Percentiles rank a stretch among this genome's conserved stretches.
phyloP scores from a whole-genome alignment of 768 basidiomycete species.

The Mycena maculata region DNA sequence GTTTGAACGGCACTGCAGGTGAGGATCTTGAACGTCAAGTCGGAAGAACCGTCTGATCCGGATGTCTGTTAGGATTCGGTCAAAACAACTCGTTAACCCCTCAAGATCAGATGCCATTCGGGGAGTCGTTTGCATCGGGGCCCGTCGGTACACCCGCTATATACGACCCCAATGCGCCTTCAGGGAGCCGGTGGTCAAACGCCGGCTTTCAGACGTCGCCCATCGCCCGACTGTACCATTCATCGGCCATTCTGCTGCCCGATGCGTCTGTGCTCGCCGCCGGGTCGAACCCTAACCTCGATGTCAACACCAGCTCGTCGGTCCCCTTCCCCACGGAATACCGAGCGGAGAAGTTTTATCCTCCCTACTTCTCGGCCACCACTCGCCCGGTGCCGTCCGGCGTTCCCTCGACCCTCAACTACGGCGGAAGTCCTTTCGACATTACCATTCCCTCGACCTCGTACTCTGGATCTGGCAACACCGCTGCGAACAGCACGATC shows the following conservation, averaged over 20 bases:
- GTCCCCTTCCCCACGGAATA: slow-evolving; percentile 78
- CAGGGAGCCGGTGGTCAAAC: slow-evolving; percentile 82
- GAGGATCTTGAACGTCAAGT: neutral
- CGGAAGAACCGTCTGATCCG: neutral
- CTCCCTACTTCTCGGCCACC: slow-evolving; percentile 81
- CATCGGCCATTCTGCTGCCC: slow-evolving; percentile 86
- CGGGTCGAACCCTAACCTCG: slow-evolving; percentile 93
- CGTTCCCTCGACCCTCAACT: slow-evolving; percentile 77
- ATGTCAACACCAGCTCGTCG: slow-evolving; percentile 68
- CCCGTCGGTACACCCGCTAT: slow-evolving; percentile 85
- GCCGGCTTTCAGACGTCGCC: slow-evolving; percentile 67
- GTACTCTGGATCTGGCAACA: slow-evolving; percentile 75
- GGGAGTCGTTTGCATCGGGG: slow-evolving; percentile 79
- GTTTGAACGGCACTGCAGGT: slow-evolving; percentile 86
- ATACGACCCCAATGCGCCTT: slow-evolving; percentile 80
- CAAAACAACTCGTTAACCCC: slow-evolving; percentile 48
- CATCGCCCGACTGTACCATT: slow-evolving; percentile 92
- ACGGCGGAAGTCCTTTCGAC: slow-evolving; percentile 88
- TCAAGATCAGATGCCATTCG: slow-evolving; percentile 68
- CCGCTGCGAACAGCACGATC: slow-evolving; percentile 77
- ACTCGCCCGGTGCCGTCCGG: slow-evolving; percentile 79
- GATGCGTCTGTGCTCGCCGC: slow-evolving; percentile 89
- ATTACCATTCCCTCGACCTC: slow-evolving; percentile 74
- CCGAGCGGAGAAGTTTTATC: slow-evolving; percentile 90
- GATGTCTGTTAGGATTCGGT: slow-evolving; percentile 57